A percentile compares a stretch with the other conserved stretches of the same genome.
These are phyloP conservation scores for Anthostomella pinea DNA, from an alignment of 2,329 filamentous ascomycete species.

Conservation along the genomic window DNA sequence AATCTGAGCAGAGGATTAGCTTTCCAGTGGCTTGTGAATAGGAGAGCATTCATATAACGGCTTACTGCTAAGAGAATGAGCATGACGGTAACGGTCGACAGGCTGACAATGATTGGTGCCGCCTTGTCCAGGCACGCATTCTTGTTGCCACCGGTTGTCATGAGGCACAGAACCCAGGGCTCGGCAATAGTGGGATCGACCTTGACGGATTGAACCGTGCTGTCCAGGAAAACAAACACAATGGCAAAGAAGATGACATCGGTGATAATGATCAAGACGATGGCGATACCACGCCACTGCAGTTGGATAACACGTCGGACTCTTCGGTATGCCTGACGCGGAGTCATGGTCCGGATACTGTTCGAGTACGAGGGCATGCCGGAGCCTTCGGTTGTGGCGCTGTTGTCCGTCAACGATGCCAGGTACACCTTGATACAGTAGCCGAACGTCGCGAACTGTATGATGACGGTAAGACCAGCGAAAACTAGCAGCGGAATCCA, in stretches of 20 bases:
- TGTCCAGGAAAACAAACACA: constrained; percentile 85
- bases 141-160: constrained; percentile 55
- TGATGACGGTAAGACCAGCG: constrained; percentile 59
- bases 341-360: constrained; percentile 74
- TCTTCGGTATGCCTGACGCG: constrained; percentile 82
- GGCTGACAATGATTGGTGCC: constrained; percentile 62
- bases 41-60: constrained; percentile 14
- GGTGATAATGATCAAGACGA: constrained; percentile 83
- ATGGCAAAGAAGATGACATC: constrained; percentile 94
- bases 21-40: neutral
- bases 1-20: constrained; percentile 46
- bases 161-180: constrained; percentile 74
- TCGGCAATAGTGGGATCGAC: constrained; percentile 51
- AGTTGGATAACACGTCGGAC: constrained; percentile 83
- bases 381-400: constrained; percentile 67
- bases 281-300: constrained; percentile 90
- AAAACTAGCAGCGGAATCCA: constrained; percentile 81
- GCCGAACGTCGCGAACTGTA: constrained; percentile 67
- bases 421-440: constrained; percentile 97
- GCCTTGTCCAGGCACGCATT: constrained; percentile 63
- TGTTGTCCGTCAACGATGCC: constrained; percentile 72
- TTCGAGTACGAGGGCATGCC: constrained; percentile 71
- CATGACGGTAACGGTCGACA: constrained; percentile 76
- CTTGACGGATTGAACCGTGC: constrained; percentile 59
- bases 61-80: constrained; percentile 77